Conservation (phyloP, 1,284 basidiomycete genomes). For the Farysia itapuensis region DNA sequence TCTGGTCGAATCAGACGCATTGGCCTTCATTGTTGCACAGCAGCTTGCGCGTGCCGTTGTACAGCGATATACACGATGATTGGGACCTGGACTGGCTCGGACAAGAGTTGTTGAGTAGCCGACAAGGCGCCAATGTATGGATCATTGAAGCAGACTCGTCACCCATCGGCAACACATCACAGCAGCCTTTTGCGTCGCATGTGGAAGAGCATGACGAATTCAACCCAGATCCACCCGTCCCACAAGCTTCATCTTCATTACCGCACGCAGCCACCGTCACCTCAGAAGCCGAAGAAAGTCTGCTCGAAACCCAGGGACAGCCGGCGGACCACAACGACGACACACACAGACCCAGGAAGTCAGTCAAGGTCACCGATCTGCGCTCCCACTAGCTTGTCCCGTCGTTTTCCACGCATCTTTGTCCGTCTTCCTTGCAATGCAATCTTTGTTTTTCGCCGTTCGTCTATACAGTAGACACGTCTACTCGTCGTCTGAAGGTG, state of each 20-base stretch:
- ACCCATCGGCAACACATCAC: background rate
- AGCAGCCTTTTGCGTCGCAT: background rate
- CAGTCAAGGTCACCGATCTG: conserved; percentile 23
- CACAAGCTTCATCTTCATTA: background rate
- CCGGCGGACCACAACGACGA: background rate
- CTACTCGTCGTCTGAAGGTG: conserved; percentile 31
- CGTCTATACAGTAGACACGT: background rate
- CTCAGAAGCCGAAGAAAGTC: conserved; percentile 30
- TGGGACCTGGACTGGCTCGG: conserved; percentile 46
- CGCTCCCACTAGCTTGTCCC: conserved; percentile 1
- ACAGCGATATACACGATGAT: conserved; percentile 32
- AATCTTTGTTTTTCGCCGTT: background rate
- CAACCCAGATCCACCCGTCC: too few species aligned
- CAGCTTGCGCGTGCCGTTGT: too few species aligned
- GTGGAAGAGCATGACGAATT: background rate
- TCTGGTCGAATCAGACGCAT: conserved; percentile 8
- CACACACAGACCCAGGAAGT: conserved; percentile 17
- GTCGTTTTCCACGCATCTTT: background rate
- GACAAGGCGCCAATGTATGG: conserved; percentile 28
- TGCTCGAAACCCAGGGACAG: conserved; percentile 17
- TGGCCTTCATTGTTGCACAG: background rate
- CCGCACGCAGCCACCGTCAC: conserved; percentile 17
- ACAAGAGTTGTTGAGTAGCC: conserved; percentile 26
- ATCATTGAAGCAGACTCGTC: conserved; percentile 14
- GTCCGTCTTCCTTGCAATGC: background rate